phyloP scores from a whole-genome alignment of 140 eudicot species.

The Stevia rebaudiana region DNA sequence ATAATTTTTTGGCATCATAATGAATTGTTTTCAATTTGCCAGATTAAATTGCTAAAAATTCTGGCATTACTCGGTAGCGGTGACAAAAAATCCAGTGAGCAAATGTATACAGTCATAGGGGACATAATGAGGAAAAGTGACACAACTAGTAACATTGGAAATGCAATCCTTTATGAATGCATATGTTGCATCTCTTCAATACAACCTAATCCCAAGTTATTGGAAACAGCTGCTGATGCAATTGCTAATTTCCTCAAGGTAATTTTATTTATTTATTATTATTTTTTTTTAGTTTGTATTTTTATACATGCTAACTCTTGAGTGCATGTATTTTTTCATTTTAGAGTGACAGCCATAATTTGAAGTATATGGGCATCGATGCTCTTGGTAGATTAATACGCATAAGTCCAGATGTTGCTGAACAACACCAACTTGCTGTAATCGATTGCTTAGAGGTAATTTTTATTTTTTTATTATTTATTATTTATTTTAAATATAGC shows the following conservation, averaged over 20 bases:
- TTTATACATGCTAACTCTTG: slow-evolving; percentile 10
- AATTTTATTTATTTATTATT: neutral
- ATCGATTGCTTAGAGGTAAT: slow-evolving; percentile 98
- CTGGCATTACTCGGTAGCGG: slow-evolving; percentile 81
- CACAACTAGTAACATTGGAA: slow-evolving; percentile 80
- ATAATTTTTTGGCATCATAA: slow-evolving; percentile 1
- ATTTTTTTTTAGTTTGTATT: no score
- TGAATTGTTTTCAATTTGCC: slow-evolving; percentile 31
- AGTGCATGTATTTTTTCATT: neutral
- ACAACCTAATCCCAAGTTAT: slow-evolving; percentile 69
- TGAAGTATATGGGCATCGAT: slow-evolving; percentile 98
- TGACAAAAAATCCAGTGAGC: slow-evolving; percentile 91
- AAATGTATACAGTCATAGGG: slow-evolving; percentile 86
- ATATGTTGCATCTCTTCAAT: slow-evolving; percentile 86
- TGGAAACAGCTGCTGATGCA: slow-evolving; percentile 93
- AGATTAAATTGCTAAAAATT: slow-evolving; percentile 88
- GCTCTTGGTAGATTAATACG: slow-evolving; percentile 88
- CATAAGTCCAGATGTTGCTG: slow-evolving; percentile 93
- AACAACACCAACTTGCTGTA: slow-evolving; percentile 98
- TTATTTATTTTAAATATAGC: neutral
- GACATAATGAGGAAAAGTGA: slow-evolving; percentile 93
- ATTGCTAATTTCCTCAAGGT: slow-evolving; percentile 90
- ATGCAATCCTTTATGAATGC: slow-evolving; percentile 90
- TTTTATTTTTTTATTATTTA: no score
- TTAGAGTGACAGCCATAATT: slow-evolving; percentile 96